Percentiles rank a stretch among this genome's conserved stretches.
Evolutionary conservation across 306 rosid species (phyloP).

Genomic region (Alnus glutinosa): DNA sequence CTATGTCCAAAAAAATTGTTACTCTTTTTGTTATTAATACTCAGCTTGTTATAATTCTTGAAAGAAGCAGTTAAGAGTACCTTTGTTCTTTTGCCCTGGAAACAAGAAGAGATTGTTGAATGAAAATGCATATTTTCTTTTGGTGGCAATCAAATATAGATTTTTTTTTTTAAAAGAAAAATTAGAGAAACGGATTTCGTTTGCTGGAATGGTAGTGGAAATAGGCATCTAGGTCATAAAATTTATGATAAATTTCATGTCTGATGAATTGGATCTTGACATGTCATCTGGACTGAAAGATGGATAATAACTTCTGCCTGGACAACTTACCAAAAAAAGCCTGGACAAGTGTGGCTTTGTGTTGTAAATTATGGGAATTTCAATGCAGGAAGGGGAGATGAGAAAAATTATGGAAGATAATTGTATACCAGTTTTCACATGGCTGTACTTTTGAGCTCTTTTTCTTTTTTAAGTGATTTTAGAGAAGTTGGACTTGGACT

Average conservation of each 20-base stretch:
- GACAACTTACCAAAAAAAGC: background rate
- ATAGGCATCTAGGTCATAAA: background rate
- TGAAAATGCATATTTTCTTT: background rate
- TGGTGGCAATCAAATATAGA: background rate
- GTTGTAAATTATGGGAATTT: background rate
- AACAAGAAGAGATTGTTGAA: background rate
- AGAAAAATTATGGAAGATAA: background rate
- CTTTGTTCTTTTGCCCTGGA: background rate
- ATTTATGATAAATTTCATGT: background rate
- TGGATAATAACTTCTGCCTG: background rate
- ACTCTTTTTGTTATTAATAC: too few species aligned
- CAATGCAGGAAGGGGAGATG: background rate
- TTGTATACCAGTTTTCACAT: background rate
- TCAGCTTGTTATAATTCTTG: too few species aligned
- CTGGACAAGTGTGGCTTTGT: background rate
- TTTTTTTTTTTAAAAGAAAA: too few species aligned
- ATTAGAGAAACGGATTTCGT: too few species aligned
- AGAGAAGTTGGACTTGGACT: background rate
- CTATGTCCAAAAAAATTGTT: too few species aligned
- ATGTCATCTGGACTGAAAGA: background rate
- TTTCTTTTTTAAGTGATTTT: background rate
- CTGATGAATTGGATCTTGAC: background rate
- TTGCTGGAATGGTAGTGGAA: background rate
- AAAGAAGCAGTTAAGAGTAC: background rate
- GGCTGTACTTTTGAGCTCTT: background rate